Base-by-base conservation (phyloP, 768 basidiomycete genomes). In the Hydnum rufescens region DNA sequence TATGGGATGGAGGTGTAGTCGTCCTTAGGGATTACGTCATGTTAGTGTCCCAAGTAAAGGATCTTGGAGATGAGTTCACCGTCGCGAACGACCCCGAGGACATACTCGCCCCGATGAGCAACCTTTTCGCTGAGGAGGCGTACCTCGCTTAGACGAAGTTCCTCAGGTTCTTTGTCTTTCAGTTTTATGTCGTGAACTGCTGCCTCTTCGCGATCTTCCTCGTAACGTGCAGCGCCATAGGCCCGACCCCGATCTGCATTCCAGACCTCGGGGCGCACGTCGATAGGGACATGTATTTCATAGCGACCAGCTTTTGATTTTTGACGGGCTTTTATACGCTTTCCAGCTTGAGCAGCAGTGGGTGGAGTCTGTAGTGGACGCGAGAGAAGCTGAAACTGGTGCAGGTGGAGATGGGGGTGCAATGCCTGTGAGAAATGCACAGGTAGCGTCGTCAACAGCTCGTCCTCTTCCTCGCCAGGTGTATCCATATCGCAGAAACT, bases 251-350 rank as follows among this genome's bases (percentile, higher is more conserved):
- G 74, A 52, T 83, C 81, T n/a, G 62, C 62, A 59, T 82, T 88
- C 78, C 81, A 86, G 16, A 89, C 82, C 57, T 86, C 83, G 18
- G 76, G 67, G 32, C 86, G 77, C 22, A 75, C 75, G 62, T 89
- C 86, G n/a, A 76, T 74, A 3, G 86, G 86, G 8, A 89, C 71
- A 63, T 86, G 83, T 23, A 89, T 70, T 63, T 89, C 86, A 30
- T 82, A 62, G 57, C 77, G 70, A 50, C 70, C 73, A 32, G 73
- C 69, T 34, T 69, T 66, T 3, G 78, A 72, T 64, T 86, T 87
- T 56, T 78, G 66, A 31, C 85, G 75, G 4, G 83, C 83, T 31
- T 71, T 71, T 52, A 89, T 82, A 23, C 75, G 73, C 64, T 87
- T 87, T 4, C 87, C 86, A 59, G 55, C 39, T n/a, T 47, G 13